Conservation (phyloP, 495 filamentous ascomycete genomes). For the Neurospora sp. region DNA sequence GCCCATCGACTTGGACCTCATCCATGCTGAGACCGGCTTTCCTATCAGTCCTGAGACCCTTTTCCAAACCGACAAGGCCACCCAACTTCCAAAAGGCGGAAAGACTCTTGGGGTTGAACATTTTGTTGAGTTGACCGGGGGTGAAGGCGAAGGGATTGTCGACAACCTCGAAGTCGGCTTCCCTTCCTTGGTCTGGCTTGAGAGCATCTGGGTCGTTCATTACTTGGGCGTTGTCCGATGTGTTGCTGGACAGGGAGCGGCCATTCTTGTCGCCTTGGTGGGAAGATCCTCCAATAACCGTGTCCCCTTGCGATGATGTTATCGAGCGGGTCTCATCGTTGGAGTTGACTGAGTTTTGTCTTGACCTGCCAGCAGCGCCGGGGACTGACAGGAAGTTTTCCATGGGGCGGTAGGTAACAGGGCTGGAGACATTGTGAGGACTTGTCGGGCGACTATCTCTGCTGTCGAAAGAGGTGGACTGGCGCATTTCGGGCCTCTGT, state of each 20-base stretch:
- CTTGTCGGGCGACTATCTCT: constrained; percentile 76
- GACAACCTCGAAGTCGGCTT: constrained; percentile 52
- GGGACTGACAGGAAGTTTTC: constrained; percentile 42
- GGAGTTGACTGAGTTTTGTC: constrained; percentile 46
- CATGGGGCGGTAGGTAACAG: constrained; percentile 37
- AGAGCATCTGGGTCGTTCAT: constrained; percentile 47
- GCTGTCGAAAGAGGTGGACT: constrained; percentile 59
- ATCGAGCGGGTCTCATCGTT: constrained; percentile 40
- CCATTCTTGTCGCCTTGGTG: constrained; percentile 29
- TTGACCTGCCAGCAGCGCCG: constrained; percentile 32
- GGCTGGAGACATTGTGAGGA: constrained; percentile 80
- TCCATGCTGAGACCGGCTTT: constrained; percentile 55
- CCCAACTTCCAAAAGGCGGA: constrained; percentile 61
- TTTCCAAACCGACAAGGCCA: constrained; percentile 56
- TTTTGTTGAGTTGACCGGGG: constrained; percentile 61
- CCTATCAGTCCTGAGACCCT: constrained; percentile 56
- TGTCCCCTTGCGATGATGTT: constrained; percentile 34
- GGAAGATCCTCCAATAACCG: constrained; percentile 24
- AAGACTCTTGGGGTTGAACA: constrained; percentile 66
- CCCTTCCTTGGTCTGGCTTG: constrained; percentile 54
- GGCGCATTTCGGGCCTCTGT: constrained; percentile 46
- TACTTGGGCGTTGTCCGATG: constrained; percentile 34
- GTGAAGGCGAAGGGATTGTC: constrained; percentile 65
- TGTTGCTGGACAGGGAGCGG: constrained; percentile 15
- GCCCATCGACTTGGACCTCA: constrained; percentile 47